Percentiles rank a stretch among this genome's conserved stretches.
Conservation (phyloP, 257 asterid genomes). For the Mentha longifolia region DNA sequence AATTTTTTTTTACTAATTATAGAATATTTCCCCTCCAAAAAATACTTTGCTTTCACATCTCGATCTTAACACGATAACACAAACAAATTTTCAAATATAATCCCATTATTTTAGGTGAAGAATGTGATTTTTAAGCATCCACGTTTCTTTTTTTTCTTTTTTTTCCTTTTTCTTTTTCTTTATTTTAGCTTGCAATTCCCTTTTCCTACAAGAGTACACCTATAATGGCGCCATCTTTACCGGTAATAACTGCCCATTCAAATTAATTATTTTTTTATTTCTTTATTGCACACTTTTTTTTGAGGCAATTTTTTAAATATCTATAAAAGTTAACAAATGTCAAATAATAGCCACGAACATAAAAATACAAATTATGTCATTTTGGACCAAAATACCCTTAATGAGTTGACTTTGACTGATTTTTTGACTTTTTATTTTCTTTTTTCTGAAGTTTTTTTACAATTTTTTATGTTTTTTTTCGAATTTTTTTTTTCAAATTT, state of each 20-base stretch:
- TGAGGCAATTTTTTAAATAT: no score
- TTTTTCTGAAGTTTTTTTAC: no score
- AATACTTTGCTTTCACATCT: neutral
- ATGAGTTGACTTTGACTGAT: no score
- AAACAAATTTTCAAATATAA: neutral
- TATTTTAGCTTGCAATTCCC: constrained; percentile 20
- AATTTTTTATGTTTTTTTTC: no score
- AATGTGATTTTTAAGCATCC: constrained; percentile 2
- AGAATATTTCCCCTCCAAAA: constrained; percentile 1
- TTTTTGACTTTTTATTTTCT: no score
- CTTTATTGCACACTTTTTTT: neutral
- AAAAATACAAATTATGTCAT: no score
- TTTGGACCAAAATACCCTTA: no score
- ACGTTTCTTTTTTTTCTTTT: neutral
- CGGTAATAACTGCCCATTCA: constrained; percentile 25
- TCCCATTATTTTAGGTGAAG: constrained; percentile 26
- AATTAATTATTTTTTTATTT: neutral
- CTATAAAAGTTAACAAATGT: no score
- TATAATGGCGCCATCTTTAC: constrained; percentile 34
- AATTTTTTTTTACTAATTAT: constrained; percentile 29
- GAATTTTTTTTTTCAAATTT: no score
- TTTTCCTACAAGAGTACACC: neutral
- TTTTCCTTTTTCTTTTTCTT: neutral
- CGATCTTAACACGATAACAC: constrained; percentile 15
- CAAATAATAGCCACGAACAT: no score